phyloP scores from a whole-genome alignment of 2,329 filamentous ascomycete genomes.

The Alternaria sp. region DNA sequence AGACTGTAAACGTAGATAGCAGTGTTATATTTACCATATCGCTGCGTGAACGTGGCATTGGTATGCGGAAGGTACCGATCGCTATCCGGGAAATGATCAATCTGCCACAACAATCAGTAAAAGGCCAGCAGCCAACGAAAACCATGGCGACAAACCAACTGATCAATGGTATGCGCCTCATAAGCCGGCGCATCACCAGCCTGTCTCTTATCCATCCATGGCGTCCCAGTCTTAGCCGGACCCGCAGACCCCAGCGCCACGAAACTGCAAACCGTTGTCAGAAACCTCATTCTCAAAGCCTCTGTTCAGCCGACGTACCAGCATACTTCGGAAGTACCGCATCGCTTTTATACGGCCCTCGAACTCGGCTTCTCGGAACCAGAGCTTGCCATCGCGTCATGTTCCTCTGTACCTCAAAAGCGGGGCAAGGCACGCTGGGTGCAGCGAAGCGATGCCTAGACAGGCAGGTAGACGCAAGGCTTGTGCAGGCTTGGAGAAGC shows the following conservation, averaged over 20 bases:
- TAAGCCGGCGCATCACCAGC: constrained; percentile 19
- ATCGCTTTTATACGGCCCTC: not conserved
- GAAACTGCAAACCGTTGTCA: constrained; percentile 8
- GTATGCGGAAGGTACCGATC: constrained; percentile 51
- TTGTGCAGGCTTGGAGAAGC: constrained; percentile 22
- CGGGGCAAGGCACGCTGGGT: constrained; percentile 2
- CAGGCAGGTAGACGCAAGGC: constrained; percentile 22
- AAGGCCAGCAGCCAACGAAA: not conserved
- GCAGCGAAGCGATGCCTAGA: constrained; percentile 10
- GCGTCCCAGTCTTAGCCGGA: not conserved
- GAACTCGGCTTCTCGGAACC: not conserved
- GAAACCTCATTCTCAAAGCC: constrained; percentile 14
- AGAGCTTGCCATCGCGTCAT: constrained; percentile 10
- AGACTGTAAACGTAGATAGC: too few relatives aligned
- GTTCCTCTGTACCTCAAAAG: constrained; percentile 1
- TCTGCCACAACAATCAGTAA: constrained; percentile 27
- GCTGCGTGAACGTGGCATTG: constrained; percentile 60
- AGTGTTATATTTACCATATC: constrained; percentile 18
- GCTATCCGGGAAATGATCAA: constrained; percentile 56
- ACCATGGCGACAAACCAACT: constrained; percentile 20
- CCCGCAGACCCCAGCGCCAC: constrained; percentile 6
- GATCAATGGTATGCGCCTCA: constrained; percentile 31
- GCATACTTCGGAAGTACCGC: not conserved
- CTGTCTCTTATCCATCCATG: constrained; percentile 21
- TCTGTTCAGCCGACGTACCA: not conserved